phyloP scores from a whole-genome alignment of 306 rosid genomes.

The cucumber (Cucumis sativus) region Cucumber_9930_V3 NC_026658.2:18682501-18683000 shows the following conservation, averaged over 20 bases:
- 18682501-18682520: background rate
- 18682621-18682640: conserved; percentile 3
- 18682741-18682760: background rate
- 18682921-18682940: too few species aligned
- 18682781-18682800: background rate
- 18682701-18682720: too few species aligned
- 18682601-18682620: conserved; percentile 9
- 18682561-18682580: background rate
- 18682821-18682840: too few species aligned
- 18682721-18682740: background rate
- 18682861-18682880: too few species aligned
- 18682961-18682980: too few species aligned
- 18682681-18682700: background rate
- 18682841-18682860: too few species aligned
- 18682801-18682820: too few species aligned
- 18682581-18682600: background rate
- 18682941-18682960: too few species aligned
- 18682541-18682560: background rate
- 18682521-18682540: background rate
- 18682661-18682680: background rate
- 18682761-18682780: background rate
- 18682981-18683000: too few species aligned
- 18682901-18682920: too few species aligned
- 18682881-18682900: too few species aligned
- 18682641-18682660: conserved; percentile 4